Conservation (phyloP, 1,139 yeast genomes). For the Taphrina betulina region DNA sequence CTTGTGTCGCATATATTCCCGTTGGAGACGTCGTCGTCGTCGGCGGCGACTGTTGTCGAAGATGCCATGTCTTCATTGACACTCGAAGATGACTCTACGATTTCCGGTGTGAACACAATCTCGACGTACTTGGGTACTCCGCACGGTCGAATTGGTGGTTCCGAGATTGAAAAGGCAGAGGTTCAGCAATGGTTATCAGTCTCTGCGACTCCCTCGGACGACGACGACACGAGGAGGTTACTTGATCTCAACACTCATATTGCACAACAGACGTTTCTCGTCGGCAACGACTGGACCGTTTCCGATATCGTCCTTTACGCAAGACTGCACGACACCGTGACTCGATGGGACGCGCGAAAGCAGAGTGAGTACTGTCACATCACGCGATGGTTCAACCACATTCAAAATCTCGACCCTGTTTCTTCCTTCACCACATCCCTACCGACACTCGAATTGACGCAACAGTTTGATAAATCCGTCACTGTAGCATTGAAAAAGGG, state of each 20-base stretch:
- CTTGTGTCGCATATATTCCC: slow-evolving; percentile 9
- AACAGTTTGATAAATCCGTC: slow-evolving; percentile 17
- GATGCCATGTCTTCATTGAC: slow-evolving; percentile 23
- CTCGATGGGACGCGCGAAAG: slow-evolving; percentile 58
- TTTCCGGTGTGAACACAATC: slow-evolving; percentile 36
- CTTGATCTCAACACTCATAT: slow-evolving; percentile 21
- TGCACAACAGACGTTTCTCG: slow-evolving; percentile 21
- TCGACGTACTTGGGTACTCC: slow-evolving; percentile 24
- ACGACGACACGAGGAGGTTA: slow-evolving; percentile 46
- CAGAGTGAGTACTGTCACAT: slow-evolving; percentile 67
- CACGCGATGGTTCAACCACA: slow-evolving; percentile 84
- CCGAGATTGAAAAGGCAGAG: slow-evolving; percentile 58
- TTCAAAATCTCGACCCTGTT: slow-evolving; percentile 55
- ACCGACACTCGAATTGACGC: neutral
- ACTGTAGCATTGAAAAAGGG: slow-evolving; percentile 27
- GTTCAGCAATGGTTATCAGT: slow-evolving; percentile 79
- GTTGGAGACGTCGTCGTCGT: too few species aligned
- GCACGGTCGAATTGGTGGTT: slow-evolving; percentile 14
- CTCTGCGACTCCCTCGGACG: slow-evolving; percentile 59
- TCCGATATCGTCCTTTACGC: slow-evolving; percentile 70
- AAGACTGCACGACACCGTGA: slow-evolving; percentile 59
- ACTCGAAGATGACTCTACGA: slow-evolving; percentile 21
- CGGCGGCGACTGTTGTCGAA: neutral
- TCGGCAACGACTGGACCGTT: slow-evolving; percentile 50
- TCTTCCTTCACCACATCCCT: slow-evolving; percentile 1